Percentiles rank a stretch among this genome's conserved stretches.
Conservation (phyloP, 2,329 filamentous ascomycete genomes). For the Cadophora sp. region DNA sequence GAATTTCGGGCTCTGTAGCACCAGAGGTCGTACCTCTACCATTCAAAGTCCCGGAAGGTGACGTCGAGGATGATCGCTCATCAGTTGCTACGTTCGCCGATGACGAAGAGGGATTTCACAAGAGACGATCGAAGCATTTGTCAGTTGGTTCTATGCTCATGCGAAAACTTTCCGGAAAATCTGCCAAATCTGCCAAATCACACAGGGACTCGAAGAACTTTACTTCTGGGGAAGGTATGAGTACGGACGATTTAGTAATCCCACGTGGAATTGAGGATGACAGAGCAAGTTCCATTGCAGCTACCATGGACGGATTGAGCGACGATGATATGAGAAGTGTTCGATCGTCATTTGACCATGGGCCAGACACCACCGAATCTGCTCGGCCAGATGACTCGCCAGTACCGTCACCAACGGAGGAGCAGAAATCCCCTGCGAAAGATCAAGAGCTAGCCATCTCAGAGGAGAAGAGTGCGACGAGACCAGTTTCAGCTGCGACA, state of each 20-base stretch:
- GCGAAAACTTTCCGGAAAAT: conserved; percentile 35
- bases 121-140: conserved; percentile 56
- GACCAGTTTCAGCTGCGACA: conserved; percentile 16
- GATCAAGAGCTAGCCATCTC: background rate
- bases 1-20: conserved; percentile 46
- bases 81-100: conserved; percentile 76
- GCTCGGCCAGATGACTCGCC: conserved; percentile 20
- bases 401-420: background rate
- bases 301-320: conserved; percentile 61
- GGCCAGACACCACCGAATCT: conserved; percentile 26
- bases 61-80: conserved; percentile 59
- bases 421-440: background rate
- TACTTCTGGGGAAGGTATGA: conserved; percentile 37
- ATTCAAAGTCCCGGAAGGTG: conserved; percentile 62
- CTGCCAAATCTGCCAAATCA: conserved; percentile 33
- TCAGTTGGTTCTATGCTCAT: conserved; percentile 54
- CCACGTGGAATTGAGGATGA: conserved; percentile 44
- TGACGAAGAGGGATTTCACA: conserved; percentile 61
- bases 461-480: background rate
- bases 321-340: conserved; percentile 44
- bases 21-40: conserved; percentile 69
- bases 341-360: conserved; percentile 35
- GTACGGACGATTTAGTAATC: conserved; percentile 53
- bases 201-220: conserved; percentile 37
- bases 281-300: conserved; percentile 59